Evolutionary conservation across 176 grass and related monocot genomes (phyloP).

Genomic region (Eremochloa ophiuroides): DNA sequence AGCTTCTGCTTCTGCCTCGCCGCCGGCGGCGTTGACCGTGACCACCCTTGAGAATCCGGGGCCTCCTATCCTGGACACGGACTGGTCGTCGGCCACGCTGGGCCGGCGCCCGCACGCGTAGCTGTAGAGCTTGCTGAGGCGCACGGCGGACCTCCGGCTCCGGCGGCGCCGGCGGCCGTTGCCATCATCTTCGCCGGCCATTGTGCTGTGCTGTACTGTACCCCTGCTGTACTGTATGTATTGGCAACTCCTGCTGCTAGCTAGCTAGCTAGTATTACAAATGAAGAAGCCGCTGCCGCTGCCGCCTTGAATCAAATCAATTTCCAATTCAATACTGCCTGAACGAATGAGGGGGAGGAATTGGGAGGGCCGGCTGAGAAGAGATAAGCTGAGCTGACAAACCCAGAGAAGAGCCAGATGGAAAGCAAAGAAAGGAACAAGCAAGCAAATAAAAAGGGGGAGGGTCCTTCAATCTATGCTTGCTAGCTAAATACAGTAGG

Average conservation of each 20-base stretch:
- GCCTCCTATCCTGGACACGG: constrained; percentile 45
- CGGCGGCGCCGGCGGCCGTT: background rate
- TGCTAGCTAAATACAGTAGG: background rate
- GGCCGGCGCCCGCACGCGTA: constrained; percentile 51
- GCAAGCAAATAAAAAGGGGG: background rate
- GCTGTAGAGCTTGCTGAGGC: constrained; percentile 68
- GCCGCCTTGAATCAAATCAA: no score
- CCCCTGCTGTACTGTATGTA: background rate
- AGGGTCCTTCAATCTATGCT: background rate
- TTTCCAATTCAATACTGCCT: no score
- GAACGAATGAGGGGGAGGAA: no score
- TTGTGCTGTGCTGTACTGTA: background rate
- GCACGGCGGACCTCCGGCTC: constrained; percentile 25
- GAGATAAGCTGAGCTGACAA: background rate
- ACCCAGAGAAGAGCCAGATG: no score
- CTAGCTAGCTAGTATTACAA: no score
- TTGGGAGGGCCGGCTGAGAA: no score
- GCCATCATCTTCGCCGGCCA: background rate
- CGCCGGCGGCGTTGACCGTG: background rate
- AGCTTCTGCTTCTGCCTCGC: background rate
- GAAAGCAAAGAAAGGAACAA: background rate
- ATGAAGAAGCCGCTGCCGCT: no score
- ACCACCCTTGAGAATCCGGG: constrained; percentile 76
- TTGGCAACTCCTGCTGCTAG: background rate
- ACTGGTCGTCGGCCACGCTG: constrained; percentile 39